Evolutionary conservation across 495 filamentous ascomycete species (phyloP), one percentile per base, ranked within the genome.

Genomic region (Daldinia concentrica): DNA sequence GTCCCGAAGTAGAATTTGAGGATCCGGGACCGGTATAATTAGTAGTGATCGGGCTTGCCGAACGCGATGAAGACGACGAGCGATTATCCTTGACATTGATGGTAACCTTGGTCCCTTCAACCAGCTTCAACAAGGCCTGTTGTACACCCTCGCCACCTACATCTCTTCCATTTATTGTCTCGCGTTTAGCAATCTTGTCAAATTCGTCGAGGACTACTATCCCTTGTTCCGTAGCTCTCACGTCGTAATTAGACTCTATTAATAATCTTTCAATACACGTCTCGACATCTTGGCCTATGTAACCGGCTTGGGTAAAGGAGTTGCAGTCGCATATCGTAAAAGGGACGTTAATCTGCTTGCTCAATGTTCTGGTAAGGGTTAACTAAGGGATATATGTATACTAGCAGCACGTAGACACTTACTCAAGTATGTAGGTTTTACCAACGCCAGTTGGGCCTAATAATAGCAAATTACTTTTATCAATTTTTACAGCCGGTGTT

Each of bases 271-370:
- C 92, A 19, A 99, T 92, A 73, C 94, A 97, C 0, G 92, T 89
- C 74, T 99, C 95, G 50, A 92, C 94, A 75, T 99, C 95, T 76
- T 98, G 94, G 62, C 95, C 95, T 63, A 99, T 97, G 76, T 99
- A 99, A 14, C 95, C 95, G 6, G 95, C 94, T 83, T 97, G 94
- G 2, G 95, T 99, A 69, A 99, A 95, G 4, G 95, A 91, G 14
- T 96, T 98, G 80, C 96, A 98, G 77, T 99, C 96, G 64, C 93
- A 95, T 79, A 98, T 98, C 66, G 92, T 95, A 77, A 99, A 98
- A 0, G 95, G 96, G 1, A 98, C 95, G 58, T 95, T 94, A 22
- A 99, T 78, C 62, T 85, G 82, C 74, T 85, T 86, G 79, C 83
- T 84, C 2, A 85, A 67, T 24, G 82, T 84, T 61, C 83, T 84